Evolutionary conservation across 352 stramenopile genomes (phyloP).

Genomic region (Pythium biforme): DNA sequence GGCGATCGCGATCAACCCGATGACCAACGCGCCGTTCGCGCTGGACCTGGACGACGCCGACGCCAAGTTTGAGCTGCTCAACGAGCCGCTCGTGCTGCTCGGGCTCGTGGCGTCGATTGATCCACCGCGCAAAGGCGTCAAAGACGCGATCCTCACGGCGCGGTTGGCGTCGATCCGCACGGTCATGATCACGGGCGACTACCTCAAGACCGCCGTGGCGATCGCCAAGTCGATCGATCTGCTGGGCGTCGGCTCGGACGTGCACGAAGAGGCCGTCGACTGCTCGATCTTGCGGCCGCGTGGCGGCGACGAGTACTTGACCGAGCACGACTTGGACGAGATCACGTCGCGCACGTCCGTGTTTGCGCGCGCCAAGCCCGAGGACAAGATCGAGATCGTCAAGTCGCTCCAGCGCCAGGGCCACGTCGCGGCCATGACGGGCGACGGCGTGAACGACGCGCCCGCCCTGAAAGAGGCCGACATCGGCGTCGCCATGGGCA

Average conservation of each 20-base stretch:
- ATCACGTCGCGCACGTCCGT: slow-evolving; percentile 82
- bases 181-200: slow-evolving; percentile 95
- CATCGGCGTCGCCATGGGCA: slow-evolving; percentile 97
- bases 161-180: slow-evolving; percentile 60
- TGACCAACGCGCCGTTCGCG: slow-evolving; percentile 44
- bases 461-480: slow-evolving; percentile 93
- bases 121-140: slow-evolving; percentile 60
- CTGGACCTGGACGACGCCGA: slow-evolving; percentile 54
- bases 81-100: slow-evolving; percentile 87
- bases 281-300: slow-evolving; percentile 63
- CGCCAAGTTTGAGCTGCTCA: slow-evolving; percentile 59
- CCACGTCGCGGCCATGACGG: slow-evolving; percentile 88
- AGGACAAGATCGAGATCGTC: slow-evolving; percentile 97
- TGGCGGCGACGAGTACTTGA: slow-evolving; percentile 47
- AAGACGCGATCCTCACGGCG: slow-evolving; percentile 45
- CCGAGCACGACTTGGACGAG: slow-evolving; percentile 83
- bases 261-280: slow-evolving; percentile 54
- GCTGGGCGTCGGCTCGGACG: slow-evolving; percentile 65
- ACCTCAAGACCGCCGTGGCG: slow-evolving; percentile 92
- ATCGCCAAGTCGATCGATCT: slow-evolving; percentile 94
- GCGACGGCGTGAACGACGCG: slow-evolving; percentile 92
- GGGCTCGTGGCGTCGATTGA: slow-evolving; percentile 93
- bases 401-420: slow-evolving; percentile 90
- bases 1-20: slow-evolving; percentile 84
- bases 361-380: slow-evolving; percentile 93